Evolutionary conservation across 1,284 basidiomycete genomes (phyloP), one percentile per base, ranked within the genome.

Genomic region (Pseudozyma sp.): DNA sequence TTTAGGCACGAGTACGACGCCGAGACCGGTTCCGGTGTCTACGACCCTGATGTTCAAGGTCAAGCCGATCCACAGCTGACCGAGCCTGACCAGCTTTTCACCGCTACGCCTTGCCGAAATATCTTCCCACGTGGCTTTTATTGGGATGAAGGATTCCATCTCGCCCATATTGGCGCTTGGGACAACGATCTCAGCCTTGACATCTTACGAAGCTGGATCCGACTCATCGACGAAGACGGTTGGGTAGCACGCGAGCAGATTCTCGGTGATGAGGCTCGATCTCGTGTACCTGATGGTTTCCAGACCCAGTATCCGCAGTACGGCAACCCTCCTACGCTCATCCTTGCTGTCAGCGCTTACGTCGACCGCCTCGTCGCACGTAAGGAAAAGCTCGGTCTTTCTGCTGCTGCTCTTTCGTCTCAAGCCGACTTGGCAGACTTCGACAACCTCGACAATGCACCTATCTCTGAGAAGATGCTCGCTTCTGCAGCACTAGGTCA

Each of bases 91-190:
- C 89, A 90, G 34, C 86, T 97, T n/a, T 87, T 96, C 70, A 95
- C 95, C 7, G 95, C 93, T 0, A 97, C 95, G 0, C 95, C 95
- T 1, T 95, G 93, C 83, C 89, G 95, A 52, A 94, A 93, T 77
- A 95, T 97, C 87, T 97, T 97, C 88, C 95, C 95, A 1, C 89
- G 95, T 84, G 95, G 95, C 21, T 97, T 97, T 85, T 97, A 97
- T 85, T 97, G 95, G 93, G 95, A 97, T 83, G 95, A 97, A 86
- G 95, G 95, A 1, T 97, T 97, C 88, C 95, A 97, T 85, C 86
- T 97, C 36, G 86, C 94, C 44, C 91, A 95, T 77, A 93, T 97
- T 49, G 93, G 93, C 19, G 90, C 91, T 75, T 96, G 92, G 92
- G 95, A 97, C 82, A 93, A 92, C 67, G 93, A 94, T 79, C 89